Base-by-base conservation (phyloP, 768 basidiomycete species). In the Rhizopogon vulgaris region DNA sequence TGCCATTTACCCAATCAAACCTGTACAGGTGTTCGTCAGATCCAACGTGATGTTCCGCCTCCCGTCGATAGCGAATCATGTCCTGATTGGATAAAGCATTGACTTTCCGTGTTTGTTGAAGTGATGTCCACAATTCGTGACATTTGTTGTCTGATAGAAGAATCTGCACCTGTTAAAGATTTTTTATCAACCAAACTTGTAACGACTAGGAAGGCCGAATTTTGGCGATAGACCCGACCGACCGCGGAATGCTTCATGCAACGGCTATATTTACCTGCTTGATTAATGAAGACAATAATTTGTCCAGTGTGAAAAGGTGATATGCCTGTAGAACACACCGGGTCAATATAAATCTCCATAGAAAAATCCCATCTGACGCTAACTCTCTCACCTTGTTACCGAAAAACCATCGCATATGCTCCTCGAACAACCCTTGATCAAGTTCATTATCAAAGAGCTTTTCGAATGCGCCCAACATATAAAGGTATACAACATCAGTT, bases 351-450 rank as follows among this genome's bases (percentile, higher is more conserved):
- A 22, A 22, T 22, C 1, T 22, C 22, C 22, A 22, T 22, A 3
- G 22, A 22, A 22, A 22, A 22, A 22, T 22, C 22, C 22, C 4
- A 17, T 39, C 10, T 39, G 30, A 27, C 37, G 38, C 36, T 14
- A n/a, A 4, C 14, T 38, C 43, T 49, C 76, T 56, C 68, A 87
- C 87, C 79, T 85, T 86, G 55, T 83, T 91, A 30, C 90, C 89
- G 72, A 92, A 94, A 71, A 94, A 89, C 81, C 91, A 90, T 57
- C 96, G 75, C 83, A 97, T 83, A 62, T 92, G 90, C 66, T 98
- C 96, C 67, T 98, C 95, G 61, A 94, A 98, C 18, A 84, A 82
- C n/a, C 78, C 71, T 63, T 87, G 89, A 67, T 98, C 96, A 54
- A 98, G 76, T 63, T 98, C 94, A 56, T 81, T 86, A 60, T 93